Evolutionary conservation across 352 stramenopile genomes (phyloP).

Genomic region (Phytophthora citricola): DNA sequence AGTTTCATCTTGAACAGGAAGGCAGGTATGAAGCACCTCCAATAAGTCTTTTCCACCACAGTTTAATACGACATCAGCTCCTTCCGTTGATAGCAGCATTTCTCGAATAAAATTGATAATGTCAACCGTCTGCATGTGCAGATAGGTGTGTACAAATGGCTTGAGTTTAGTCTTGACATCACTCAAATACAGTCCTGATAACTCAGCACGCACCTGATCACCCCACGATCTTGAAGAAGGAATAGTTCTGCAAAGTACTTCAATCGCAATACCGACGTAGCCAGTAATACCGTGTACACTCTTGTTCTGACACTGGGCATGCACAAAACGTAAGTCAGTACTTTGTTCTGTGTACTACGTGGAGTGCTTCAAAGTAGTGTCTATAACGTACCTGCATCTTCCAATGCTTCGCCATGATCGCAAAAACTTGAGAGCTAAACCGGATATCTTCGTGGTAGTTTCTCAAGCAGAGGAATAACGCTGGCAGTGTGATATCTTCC

Average conservation of each 20-base stretch:
- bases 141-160: not conserved
- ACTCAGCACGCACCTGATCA: constrained; percentile 24
- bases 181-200: not conserved
- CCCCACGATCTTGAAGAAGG: constrained; percentile 17
- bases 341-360: not conserved
- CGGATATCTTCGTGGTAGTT: constrained; percentile 48
- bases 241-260: constrained; percentile 45
- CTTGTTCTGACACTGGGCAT: constrained; percentile 13
- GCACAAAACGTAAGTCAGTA: constrained; percentile 4
- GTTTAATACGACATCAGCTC: constrained; percentile 49
- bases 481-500: constrained; percentile 59
- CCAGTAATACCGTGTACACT: constrained; percentile 56
- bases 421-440: constrained; percentile 68
- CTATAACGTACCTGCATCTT: constrained; percentile 34
- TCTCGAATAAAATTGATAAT: constrained; percentile 71
- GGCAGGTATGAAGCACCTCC: constrained; percentile 32
- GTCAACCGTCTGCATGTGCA: constrained; percentile 47
- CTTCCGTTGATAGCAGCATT: constrained; percentile 57
- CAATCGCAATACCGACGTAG: constrained; percentile 68
- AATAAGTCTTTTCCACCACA: constrained; percentile 59
- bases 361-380: not conserved
- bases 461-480: constrained; percentile 72
- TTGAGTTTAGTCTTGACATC: not conserved
- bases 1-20: constrained; percentile 6
- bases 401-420: constrained; percentile 61